Base-by-base conservation (phyloP, 352 stramenopile genomes). In the Globisporangium paroecandrum region DNA sequence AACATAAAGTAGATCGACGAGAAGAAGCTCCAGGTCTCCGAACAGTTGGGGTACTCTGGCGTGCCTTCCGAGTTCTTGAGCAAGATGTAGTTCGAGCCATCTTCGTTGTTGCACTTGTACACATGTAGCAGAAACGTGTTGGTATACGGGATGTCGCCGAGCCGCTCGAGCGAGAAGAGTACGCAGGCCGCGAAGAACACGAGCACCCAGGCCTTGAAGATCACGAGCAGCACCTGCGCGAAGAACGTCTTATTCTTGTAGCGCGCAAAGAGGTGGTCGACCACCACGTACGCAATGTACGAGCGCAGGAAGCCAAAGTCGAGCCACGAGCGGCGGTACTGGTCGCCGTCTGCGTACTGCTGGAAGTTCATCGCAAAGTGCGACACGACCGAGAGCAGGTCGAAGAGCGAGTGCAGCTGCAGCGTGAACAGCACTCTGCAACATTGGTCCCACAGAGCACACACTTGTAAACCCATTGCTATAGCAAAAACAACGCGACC, bases 1-100 rank as follows among this genome's bases (percentile, higher is more conserved):
- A 96, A 93, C 79, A 94, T 95, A 57, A 95, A 96, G 70, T 96
- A 96, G 55, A 96, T 90, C 41, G 87, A 90, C 56, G 85, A 89
- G 56, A 96, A 96, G 55, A 94, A 88, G 66, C 83, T 93, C 89
- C 87, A 94, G 1, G 85, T 90, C 71, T 96, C 89, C 9, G 72
- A 65, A 69, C 89, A 96, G 27, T 80, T 76, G 1, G 80, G 68
- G 38, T 81, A 91, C 41, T 76, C 75, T 4, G 68, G 68, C 0
- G 81, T 87, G 55, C 79, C 81, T 47, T 79, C 71, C 20, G 66
- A 82, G 36, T 83, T 91, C 32, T 80, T 82, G 55, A 76, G 57
- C 4, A 94, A 65, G 18, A 94, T 79, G 46, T 68, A 76, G 29
- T 78, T 69, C 9, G 66, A 81, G 36, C 83, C 77, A 24, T 82